Percentiles rank a stretch among this genome's conserved stretches.
These are phyloP conservation scores for Talaromyces albobiverticillius DNA, from an alignment of 2,329 filamentous ascomycete genomes.

Conservation along the genomic window DNA sequence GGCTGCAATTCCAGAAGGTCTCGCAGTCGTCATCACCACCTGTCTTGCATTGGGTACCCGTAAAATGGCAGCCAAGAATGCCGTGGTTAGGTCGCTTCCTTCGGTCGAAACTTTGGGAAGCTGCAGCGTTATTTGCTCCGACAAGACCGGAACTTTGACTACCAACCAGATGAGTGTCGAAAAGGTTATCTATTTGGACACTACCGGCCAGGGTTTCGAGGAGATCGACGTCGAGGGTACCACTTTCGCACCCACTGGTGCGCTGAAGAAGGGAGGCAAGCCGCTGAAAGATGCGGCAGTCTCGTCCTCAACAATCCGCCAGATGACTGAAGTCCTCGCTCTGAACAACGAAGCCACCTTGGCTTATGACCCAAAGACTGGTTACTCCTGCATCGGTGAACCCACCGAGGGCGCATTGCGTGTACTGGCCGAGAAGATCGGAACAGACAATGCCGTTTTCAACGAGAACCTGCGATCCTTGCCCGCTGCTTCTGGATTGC, in stretches of 20 bases:
- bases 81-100: slow-evolving; percentile 90
- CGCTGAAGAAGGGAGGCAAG: slow-evolving; percentile 67
- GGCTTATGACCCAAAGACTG: slow-evolving; percentile 73
- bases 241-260: slow-evolving; percentile 81
- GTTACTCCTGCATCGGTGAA: slow-evolving; percentile 83
- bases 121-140: slow-evolving; percentile 98
- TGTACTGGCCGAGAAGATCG: slow-evolving; percentile 90
- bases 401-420: slow-evolving; percentile 92
- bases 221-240: slow-evolving; percentile 90
- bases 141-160: slow-evolving; percentile 97
- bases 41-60: slow-evolving; percentile 93
- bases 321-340: slow-evolving; percentile 67
- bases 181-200: slow-evolving; percentile 81
- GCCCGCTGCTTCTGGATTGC: slow-evolving; percentile 61
- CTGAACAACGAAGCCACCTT: slow-evolving; percentile 89
- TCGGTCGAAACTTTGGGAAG: slow-evolving; percentile 97
- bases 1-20: slow-evolving; percentile 93
- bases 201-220: slow-evolving; percentile 69
- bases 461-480: slow-evolving; percentile 53
- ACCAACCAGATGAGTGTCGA: slow-evolving; percentile 99
- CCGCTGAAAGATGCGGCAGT: slow-evolving; percentile 65
- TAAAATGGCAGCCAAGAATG: slow-evolving; percentile 98
- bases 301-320: slow-evolving; percentile 71
- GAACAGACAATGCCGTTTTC: slow-evolving; percentile 65
- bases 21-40: slow-evolving; percentile 98